Conservation (phyloP, 2,329 filamentous ascomycete species). For the Hortaea sp. region DNA sequence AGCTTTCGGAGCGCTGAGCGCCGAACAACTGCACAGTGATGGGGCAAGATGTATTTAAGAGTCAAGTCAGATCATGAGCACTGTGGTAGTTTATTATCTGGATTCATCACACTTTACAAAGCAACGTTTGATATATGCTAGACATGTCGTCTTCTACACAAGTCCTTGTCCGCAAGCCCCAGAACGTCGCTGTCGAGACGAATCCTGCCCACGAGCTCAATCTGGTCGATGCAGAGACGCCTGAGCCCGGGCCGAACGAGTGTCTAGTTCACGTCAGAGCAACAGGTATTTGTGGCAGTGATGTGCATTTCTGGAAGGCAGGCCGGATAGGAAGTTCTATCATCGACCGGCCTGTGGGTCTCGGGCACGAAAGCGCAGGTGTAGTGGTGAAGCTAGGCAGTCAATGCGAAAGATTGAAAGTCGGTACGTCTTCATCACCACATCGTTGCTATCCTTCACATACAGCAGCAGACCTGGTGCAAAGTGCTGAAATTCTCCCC, state of each 20-base stretch:
- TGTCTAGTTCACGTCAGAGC: constrained; percentile 23
- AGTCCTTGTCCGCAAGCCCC: constrained; percentile 18
- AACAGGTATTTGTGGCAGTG: constrained; percentile 24
- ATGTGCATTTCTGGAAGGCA: constrained; percentile 25
- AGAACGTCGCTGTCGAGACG: constrained; percentile 23
- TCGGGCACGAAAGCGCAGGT: constrained; percentile 24
- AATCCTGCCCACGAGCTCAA: constrained; percentile 23
- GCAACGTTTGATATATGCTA: too few species aligned
- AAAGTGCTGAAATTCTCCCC: too few species aligned
- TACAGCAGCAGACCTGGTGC: neutral
- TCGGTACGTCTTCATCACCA: constrained; percentile 12
- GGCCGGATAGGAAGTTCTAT: constrained; percentile 19
- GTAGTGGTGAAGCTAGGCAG: constrained; percentile 15
- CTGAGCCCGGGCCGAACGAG: constrained; percentile 18
- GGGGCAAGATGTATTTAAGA: too few species aligned
- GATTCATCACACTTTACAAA: too few species aligned
- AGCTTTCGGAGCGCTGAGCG: too few species aligned
- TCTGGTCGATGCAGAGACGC: constrained; percentile 13
- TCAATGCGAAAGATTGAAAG: constrained; percentile 13
- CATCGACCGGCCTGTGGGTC: constrained; percentile 11
- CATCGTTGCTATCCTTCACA: neutral
- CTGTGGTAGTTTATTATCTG: too few species aligned
- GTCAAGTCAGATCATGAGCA: too few species aligned
- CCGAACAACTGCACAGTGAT: too few species aligned
- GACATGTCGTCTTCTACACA: too few species aligned